phyloP scores from a whole-genome alignment of 176 grass and related monocot species.

The Eremochloa ophiuroides region DNA sequence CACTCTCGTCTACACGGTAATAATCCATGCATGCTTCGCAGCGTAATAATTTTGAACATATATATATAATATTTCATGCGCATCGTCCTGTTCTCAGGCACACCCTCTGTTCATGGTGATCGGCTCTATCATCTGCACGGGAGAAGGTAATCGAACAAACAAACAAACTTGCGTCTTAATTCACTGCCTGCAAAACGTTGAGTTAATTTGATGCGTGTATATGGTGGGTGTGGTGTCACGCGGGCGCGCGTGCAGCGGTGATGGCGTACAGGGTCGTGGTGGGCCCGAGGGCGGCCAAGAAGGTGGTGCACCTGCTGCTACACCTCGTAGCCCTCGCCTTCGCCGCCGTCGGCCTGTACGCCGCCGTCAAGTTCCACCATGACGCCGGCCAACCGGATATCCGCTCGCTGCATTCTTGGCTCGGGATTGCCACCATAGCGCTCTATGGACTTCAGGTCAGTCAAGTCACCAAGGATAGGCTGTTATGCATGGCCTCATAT shows the following conservation, averaged over 20 bases:
- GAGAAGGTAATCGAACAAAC: conserved; percentile 38
- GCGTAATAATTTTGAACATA: background rate
- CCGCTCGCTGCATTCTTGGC: conserved; percentile 48
- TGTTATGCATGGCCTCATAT: background rate
- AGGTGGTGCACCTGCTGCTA: conserved; percentile 37
- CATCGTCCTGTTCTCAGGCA: conserved; percentile 5
- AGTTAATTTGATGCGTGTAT: background rate
- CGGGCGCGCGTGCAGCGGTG: conserved; percentile 17
- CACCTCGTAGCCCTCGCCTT: conserved; percentile 36
- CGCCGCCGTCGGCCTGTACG: conserved; percentile 32
- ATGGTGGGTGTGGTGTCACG: background rate
- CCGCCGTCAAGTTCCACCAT: conserved; percentile 37
- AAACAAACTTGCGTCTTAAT: no score
- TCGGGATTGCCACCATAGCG: conserved; percentile 42
- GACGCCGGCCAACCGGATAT: background rate
- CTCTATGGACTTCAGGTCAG: conserved; percentile 49
- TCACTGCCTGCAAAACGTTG: no score
- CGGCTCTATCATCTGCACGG: conserved; percentile 45
- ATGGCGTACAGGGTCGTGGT: conserved; percentile 46
- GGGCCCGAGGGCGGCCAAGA: conserved; percentile 21
- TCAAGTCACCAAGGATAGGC: background rate
- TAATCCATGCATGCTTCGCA: background rate
- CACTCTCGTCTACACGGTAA: conserved; percentile 23
- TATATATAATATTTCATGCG: no score
- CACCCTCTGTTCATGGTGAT: conserved; percentile 58